Evolutionary conservation across 1,139 yeast species (phyloP), one percentile per base, ranked within the genome.

Genomic region (Wickerhamomyces sp.): DNA sequence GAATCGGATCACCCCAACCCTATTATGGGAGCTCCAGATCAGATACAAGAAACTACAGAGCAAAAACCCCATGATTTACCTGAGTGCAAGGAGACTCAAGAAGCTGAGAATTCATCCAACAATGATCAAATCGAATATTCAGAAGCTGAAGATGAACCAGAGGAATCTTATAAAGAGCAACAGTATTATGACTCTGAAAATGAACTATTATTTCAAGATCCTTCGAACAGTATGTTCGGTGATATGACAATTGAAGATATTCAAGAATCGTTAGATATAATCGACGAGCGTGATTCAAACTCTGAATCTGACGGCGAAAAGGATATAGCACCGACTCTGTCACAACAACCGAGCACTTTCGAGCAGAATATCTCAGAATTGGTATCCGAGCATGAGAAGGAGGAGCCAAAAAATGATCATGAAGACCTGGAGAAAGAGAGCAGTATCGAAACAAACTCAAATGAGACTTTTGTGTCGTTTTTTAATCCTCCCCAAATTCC

Each of bases 211-310:
- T 53, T 47, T 34, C 40, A 43, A 38, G 51, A 49, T 34, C 57
- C 57, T 16, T 36, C 43, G 2, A 45, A 42, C 13, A 53, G 57
- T 36, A 7, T 53, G 32, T 53, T 53, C 34, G 57, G 57, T 8
- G 34, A 35, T 5, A 22, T 53, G 3, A 47, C 49, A 1, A 37
- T 33, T 5, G 38, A 31, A 10, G 36, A 41, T 5, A 20, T 46
- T 3, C 32, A 41, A 3, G 18, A 33, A 1, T 25, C 45, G 3
- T 22, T 41, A 9, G 35, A 35, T 7, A 10, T 16, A 2, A 35
- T 35, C 19, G 39, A 33, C 12, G 24, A 35, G 7, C 31, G 38
- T 5, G 44, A 42, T 12, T 22, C 42, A 31, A 18, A 19, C 26
- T 19, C 27, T 17, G 26, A 35, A 10, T 33, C 40, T 7, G 45